A percentile compares a stretch with the other conserved stretches of the same genome.
phyloP scores from a whole-genome alignment of 2,329 filamentous ascomycete genomes.

The Sporothrix protearum region DNA sequence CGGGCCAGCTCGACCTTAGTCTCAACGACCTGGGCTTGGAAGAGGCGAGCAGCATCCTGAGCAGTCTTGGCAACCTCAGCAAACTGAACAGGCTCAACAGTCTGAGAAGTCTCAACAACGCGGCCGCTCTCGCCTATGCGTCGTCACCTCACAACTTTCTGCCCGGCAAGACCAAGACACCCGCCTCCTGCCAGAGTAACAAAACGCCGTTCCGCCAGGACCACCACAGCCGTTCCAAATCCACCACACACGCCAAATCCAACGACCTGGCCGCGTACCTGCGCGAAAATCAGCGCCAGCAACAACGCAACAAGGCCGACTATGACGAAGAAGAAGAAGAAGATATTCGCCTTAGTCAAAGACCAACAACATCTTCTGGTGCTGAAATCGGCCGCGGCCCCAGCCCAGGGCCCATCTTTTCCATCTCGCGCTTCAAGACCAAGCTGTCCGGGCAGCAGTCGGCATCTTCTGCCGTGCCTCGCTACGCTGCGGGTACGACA shows the following conservation, averaged over 20 bases:
- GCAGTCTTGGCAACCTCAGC: slow-evolving; percentile 7
- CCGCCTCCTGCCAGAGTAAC: neutral
- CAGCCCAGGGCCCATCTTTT: neutral
- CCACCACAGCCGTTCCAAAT: slow-evolving; percentile 7
- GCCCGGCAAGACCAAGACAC: neutral
- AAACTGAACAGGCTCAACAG: neutral
- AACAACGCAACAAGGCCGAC: neutral
- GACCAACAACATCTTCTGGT: slow-evolving; percentile 4
- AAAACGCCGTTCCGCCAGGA: neutral
- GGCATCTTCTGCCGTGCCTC: slow-evolving; percentile 11
- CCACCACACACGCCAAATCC: neutral
- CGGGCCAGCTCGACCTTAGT: neutral
- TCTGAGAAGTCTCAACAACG: neutral
- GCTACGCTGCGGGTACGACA: slow-evolving; percentile 7
- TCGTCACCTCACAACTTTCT: neutral
- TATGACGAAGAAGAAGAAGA: neutral
- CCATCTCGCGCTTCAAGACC: neutral
- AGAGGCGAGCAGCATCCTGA: neutral
- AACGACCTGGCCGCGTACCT: neutral
- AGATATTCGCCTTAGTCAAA: neutral
- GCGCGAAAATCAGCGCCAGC: neutral
- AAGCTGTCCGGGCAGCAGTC: neutral
- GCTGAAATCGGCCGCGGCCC: neutral
- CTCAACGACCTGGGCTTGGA: neutral
- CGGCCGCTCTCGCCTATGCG: neutral